Percentiles rank a stretch among this genome's conserved stretches.
Evolutionary conservation across 1,284 basidiomycete genomes (phyloP).

Genomic region (Cystobasidium sp.): DNA sequence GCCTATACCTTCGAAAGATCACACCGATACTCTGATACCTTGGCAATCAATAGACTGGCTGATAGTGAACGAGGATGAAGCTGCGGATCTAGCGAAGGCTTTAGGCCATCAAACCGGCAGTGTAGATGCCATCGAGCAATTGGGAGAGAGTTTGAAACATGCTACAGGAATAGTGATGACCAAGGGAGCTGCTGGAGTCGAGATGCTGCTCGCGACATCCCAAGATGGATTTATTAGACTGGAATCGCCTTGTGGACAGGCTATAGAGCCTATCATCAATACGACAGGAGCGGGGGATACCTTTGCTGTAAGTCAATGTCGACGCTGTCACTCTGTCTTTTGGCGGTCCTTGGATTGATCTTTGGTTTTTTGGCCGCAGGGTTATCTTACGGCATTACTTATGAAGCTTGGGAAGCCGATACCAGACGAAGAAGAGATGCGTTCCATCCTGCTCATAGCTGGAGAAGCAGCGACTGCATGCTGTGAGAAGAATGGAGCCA

Average conservation of each 20-base stretch:
- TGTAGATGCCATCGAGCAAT: conserved; percentile 15
- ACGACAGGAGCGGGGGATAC: conserved; percentile 53
- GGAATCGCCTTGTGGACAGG: conserved; percentile 38
- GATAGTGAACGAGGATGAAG: conserved; percentile 61
- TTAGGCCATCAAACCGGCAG: not conserved
- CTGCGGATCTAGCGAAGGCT: conserved; percentile 23
- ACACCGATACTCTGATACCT: conserved; percentile 58
- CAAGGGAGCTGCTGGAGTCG: conserved; percentile 46
- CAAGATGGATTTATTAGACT: conserved; percentile 18
- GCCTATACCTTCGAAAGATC: conserved; percentile 60
- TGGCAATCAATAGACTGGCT: conserved; percentile 62
- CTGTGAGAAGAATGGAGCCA: conserved; percentile 50
- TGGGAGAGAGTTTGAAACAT: not conserved
- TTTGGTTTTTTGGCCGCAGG: not conserved
- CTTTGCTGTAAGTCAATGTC: conserved; percentile 46
- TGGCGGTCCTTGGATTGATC: not conserved
- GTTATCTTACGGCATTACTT: conserved; percentile 28
- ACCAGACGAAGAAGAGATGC: conserved; percentile 34
- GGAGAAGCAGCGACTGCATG: conserved; percentile 50
- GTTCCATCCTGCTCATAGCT: conserved; percentile 42
- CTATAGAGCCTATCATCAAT: conserved; percentile 45
- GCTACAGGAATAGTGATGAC: conserved; percentile 49
- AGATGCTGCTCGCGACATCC: not conserved
- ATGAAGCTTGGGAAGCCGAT: not conserved
- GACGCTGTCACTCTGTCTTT: not conserved